These are phyloP conservation scores for Linum tenue DNA, from an alignment of 345 rosid genomes.

Conservation along the genomic window DNA sequence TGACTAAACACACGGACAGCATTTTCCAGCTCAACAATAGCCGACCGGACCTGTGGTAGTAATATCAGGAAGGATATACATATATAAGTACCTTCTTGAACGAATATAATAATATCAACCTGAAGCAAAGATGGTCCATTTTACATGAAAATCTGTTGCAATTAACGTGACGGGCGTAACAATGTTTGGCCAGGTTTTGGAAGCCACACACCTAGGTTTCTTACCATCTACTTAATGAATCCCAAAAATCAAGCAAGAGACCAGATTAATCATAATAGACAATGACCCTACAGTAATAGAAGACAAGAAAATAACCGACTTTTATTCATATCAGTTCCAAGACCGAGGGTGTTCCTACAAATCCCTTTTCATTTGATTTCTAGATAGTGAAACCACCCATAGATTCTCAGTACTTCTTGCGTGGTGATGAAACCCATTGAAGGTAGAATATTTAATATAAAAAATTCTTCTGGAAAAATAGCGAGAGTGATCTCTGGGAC, in stretches of 20 bases:
- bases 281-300: not conserved
- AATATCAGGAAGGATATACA: conserved; percentile 10
- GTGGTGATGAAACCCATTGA: not conserved
- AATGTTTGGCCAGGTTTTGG: too few relatives aligned
- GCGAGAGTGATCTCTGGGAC: not conserved
- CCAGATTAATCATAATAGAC: too few relatives aligned
- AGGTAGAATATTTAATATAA: not conserved
- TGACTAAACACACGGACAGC: conserved; percentile 86
- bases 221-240: too few relatives aligned
- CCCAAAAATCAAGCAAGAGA: too few relatives aligned
- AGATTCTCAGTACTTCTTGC: not conserved
- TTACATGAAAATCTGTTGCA: too few relatives aligned
- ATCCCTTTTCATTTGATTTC: too few relatives aligned
- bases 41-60: conserved; percentile 66
- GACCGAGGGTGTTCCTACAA: not conserved
- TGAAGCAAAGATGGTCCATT: too few relatives aligned
- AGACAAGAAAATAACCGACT: not conserved
- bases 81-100: too few relatives aligned
- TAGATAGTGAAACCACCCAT: not conserved
- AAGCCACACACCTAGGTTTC: too few relatives aligned
- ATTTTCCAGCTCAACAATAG: conserved; percentile 89
- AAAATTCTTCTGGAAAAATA: too few relatives aligned
- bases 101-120: too few relatives aligned
- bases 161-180: too few relatives aligned
- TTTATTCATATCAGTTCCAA: not conserved